Conservation (phyloP, 768 basidiomycete genomes). For the Brasilioporus rufonigricans region DNA sequence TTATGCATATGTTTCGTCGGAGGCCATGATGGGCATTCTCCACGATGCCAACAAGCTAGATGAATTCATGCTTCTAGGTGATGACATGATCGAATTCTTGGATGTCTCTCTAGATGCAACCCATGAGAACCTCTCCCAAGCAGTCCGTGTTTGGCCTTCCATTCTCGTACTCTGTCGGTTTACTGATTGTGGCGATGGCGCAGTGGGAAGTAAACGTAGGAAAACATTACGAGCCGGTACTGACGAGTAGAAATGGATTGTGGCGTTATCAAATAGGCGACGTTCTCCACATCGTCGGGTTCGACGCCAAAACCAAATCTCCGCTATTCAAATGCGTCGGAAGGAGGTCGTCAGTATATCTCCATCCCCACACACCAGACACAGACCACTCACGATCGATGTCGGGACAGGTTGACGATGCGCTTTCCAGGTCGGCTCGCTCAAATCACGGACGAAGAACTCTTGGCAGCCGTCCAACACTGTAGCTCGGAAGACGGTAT, state of each 20-base stretch:
- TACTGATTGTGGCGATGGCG: background rate
- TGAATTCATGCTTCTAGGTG: slow-evolving; percentile 3
- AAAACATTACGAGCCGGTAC: slow-evolving; percentile 17
- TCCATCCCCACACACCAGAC: no score
- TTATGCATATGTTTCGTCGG: slow-evolving; percentile 11
- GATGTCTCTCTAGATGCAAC: slow-evolving; percentile 9
- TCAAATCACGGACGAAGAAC: slow-evolving; percentile 10
- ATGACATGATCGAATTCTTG: slow-evolving; percentile 19
- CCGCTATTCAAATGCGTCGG: slow-evolving; percentile 15
- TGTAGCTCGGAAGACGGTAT: background rate
- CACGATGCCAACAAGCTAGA: slow-evolving; percentile 6
- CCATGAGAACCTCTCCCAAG: slow-evolving; percentile 14
- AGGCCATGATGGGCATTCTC: background rate
- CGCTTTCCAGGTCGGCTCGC: background rate
- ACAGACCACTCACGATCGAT: background rate
- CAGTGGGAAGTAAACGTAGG: slow-evolving; percentile 9
- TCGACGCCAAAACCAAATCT: background rate
- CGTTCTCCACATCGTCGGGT: slow-evolving; percentile 16
- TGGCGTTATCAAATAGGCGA: slow-evolving; percentile 26
- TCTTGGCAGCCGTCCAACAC: slow-evolving; percentile 1
- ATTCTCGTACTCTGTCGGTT: background rate
- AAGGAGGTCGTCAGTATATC: slow-evolving; percentile 17
- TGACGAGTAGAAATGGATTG: slow-evolving; percentile 21
- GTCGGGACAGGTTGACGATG: slow-evolving; percentile 7
- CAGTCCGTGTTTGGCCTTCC: slow-evolving; percentile 8